phyloP scores from a whole-genome alignment of 306 rosid species.

The Cucurbita pepo region DNA sequence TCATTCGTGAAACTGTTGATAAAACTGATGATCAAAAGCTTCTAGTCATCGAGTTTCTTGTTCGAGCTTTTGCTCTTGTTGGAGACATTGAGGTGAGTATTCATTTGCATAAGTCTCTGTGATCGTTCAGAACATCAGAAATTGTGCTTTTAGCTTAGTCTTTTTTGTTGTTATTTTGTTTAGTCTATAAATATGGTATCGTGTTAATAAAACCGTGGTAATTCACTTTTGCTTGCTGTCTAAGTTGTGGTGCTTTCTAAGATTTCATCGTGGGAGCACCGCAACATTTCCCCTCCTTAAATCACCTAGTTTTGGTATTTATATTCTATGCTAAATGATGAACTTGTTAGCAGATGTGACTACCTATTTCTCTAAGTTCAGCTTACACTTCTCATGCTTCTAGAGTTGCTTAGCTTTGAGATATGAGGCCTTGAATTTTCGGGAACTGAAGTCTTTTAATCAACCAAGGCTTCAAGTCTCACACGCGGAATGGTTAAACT shows the following conservation, averaged over 20 bases:
- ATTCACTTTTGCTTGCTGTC: neutral
- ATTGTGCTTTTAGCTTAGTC: neutral
- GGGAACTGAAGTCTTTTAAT: constrained; percentile 36
- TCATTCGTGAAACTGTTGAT: constrained; percentile 23
- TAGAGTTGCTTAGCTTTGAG: constrained; percentile 85
- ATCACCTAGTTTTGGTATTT: neutral
- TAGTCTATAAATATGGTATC: neutral
- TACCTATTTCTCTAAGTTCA: neutral
- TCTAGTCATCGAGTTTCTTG: constrained; percentile 50
- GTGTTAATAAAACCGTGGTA: neutral
- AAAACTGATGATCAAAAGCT: constrained; percentile 51
- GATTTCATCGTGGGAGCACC: neutral
- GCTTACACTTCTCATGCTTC: neutral
- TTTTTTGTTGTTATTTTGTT: neutral
- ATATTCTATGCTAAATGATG: neutral
- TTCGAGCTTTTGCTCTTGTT: constrained; percentile 48
- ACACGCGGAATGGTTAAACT: constrained; percentile 46
- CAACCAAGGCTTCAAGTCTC: constrained; percentile 42
- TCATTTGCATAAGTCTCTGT: neutral
- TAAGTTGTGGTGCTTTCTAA: neutral
- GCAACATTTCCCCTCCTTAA: neutral
- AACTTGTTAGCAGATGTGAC: neutral
- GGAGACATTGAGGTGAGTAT: constrained; percentile 51
- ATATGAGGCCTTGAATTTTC: constrained; percentile 66
- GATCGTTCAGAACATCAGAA: neutral